A percentile compares a stretch with the other conserved stretches of the same genome.
phyloP scores from a whole-genome alignment of 495 filamentous ascomycete species.

The Thozetella sp. region DNA sequence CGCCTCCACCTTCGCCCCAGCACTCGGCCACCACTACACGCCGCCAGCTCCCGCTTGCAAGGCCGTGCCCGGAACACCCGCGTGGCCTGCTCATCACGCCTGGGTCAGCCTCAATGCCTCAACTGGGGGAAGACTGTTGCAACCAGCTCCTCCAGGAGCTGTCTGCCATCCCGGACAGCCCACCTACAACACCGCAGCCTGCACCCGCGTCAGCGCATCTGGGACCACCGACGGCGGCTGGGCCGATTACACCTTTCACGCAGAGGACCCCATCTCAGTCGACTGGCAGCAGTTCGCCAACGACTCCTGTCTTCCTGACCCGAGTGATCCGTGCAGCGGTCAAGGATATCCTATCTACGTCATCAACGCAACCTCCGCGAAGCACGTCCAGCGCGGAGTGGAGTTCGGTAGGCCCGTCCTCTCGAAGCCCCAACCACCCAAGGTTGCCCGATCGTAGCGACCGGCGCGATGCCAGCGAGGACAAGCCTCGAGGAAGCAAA shows the following conservation, averaged over 20 bases:
- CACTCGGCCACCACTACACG: neutral
- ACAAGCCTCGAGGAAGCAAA: neutral
- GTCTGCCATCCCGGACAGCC: constrained; percentile 52
- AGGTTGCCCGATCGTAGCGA: neutral
- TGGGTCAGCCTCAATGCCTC: constrained; percentile 35
- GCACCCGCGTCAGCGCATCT: constrained; percentile 24
- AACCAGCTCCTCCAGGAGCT: constrained; percentile 51
- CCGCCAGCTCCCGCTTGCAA: constrained; percentile 27
- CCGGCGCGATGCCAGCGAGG: neutral
- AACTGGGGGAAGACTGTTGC: constrained; percentile 50
- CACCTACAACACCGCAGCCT: constrained; percentile 30
- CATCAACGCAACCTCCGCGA: constrained; percentile 42
- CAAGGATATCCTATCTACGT: constrained; percentile 50
- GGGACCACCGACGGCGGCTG: constrained; percentile 23
- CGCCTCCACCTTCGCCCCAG: neutral
- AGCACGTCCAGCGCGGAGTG: constrained; percentile 40
- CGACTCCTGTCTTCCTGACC: constrained; percentile 43
- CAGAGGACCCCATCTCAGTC: constrained; percentile 33
- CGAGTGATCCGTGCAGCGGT: constrained; percentile 31
- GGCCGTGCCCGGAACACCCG: constrained; percentile 25
- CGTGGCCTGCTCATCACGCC: constrained; percentile 29
- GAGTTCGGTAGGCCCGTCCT: constrained; percentile 32
- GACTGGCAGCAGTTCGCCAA: constrained; percentile 44
- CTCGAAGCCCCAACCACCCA: neutral
- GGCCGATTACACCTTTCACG: constrained; percentile 30